A percentile compares a stretch with the other conserved stretches of the same genome.
Conservation (phyloP, 768 basidiomycete genomes). For the Serendipita indica region DNA sequence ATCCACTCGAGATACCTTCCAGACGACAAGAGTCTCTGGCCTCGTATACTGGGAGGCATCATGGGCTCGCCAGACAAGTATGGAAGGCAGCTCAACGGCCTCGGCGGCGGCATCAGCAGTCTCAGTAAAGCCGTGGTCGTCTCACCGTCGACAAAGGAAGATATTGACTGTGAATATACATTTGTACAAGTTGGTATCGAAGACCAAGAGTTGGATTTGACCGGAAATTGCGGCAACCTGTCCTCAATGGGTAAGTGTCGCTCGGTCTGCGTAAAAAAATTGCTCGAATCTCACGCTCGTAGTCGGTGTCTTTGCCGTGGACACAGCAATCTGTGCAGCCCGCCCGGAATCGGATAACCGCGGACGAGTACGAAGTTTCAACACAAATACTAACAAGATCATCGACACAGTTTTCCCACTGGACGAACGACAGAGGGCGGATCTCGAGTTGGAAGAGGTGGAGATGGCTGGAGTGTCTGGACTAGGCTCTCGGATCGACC, state of each 20-base stretch:
- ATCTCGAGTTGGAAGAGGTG: conserved; percentile 33
- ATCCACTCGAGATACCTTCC: conserved; percentile 42
- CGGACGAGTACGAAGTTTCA: conserved; percentile 42
- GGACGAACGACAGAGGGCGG: conserved; percentile 21
- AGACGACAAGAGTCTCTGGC: conserved; percentile 35
- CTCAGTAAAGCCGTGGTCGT: conserved; percentile 64
- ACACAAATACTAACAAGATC: conserved; percentile 56
- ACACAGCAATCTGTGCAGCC: conserved; percentile 39
- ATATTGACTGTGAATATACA: conserved; percentile 51
- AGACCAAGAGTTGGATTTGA: conserved; percentile 45
- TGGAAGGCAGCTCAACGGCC: conserved; percentile 60
- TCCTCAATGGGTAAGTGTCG: neutral
- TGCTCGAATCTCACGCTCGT: conserved; percentile 49
- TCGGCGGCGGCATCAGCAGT: conserved; percentile 66
- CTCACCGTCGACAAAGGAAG: conserved; percentile 29
- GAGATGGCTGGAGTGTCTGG: conserved; percentile 57
- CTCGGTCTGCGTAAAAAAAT: too few relatives aligned
- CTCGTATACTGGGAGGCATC: conserved; percentile 46
- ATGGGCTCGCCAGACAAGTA: conserved; percentile 74
- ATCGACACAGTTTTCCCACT: conserved; percentile 62
- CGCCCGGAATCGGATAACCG: conserved; percentile 12
- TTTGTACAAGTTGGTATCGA: conserved; percentile 44
- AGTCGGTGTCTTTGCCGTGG: conserved; percentile 58
- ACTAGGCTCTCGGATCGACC: conserved; percentile 43
- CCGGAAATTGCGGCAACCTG: conserved; percentile 45